These are phyloP conservation scores for Megacollybia platyphylla DNA, from an alignment of 1,284 basidiomycete genomes.

Conservation along the genomic window DNA sequence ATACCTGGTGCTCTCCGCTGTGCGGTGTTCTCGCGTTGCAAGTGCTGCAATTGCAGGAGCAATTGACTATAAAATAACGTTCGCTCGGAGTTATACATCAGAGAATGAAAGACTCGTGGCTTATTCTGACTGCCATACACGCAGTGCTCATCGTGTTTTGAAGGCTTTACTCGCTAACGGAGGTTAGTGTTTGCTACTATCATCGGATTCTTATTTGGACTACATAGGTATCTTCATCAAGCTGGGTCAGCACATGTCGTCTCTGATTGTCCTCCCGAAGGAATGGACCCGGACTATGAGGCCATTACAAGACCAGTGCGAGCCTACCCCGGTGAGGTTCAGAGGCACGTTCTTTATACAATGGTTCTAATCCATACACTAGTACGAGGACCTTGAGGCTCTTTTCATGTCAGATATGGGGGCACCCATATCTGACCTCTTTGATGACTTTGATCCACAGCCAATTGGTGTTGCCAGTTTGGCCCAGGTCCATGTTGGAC, in stretches of 20 bases:
- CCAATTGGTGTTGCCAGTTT: conserved; percentile 93
- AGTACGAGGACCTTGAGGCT: conserved; percentile 50
- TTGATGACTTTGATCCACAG: conserved; percentile 76
- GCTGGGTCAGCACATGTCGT: conserved; percentile 74
- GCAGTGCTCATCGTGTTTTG: conserved; percentile 70
- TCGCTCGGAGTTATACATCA: conserved; percentile 45
- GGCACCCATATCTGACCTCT: conserved; percentile 45
- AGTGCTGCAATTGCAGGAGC: conserved; percentile 54
- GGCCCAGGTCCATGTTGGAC: conserved; percentile 89
- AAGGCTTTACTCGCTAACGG: conserved; percentile 81
- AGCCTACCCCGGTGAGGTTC: conserved; percentile 40
- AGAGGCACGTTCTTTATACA: no score
- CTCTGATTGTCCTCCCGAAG: conserved; percentile 48
- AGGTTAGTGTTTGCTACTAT: conserved; percentile 26
- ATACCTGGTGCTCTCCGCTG: conserved; percentile 46
- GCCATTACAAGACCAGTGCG: conserved; percentile 77
- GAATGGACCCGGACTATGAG: conserved; percentile 67
- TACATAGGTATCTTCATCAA: conserved; percentile 78
- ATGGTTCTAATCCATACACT: no score
- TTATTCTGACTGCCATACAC: conserved; percentile 67
- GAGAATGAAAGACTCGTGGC: conserved; percentile 43
- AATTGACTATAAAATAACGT: conserved; percentile 78
- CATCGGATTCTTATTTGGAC: background rate
- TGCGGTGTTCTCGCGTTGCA: conserved; percentile 70
- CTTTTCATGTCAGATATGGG: conserved; percentile 72